These are phyloP conservation scores for Fraxinus paxiana DNA, from an alignment of 305 asterid species.

Conservation along the genomic window DNA sequence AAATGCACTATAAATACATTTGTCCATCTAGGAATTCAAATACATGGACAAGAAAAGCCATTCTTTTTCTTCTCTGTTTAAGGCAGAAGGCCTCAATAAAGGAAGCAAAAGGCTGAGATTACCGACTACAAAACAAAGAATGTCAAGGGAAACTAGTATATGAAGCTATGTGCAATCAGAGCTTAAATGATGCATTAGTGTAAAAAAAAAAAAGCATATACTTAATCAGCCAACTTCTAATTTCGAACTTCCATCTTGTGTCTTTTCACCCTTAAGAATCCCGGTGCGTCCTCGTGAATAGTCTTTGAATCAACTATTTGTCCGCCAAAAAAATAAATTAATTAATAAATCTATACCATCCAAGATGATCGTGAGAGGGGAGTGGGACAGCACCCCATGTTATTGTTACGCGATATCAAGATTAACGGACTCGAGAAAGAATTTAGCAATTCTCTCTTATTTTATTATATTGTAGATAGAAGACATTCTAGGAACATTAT, in stretches of 20 bases:
- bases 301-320: neutral
- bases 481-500: neutral
- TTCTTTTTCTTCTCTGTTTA: constrained; percentile 17
- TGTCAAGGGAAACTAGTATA: neutral
- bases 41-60: neutral
- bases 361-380: neutral
- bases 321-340: neutral
- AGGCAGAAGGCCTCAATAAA: neutral
- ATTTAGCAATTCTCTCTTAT: neutral
- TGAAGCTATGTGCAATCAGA: neutral
- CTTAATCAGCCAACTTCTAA: neutral
- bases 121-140: neutral
- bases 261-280: neutral
- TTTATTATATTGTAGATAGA: neutral
- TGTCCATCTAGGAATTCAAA: constrained; percentile 11
- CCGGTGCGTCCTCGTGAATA: neutral
- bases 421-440: neutral
- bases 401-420: neutral
- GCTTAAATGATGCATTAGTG: neutral
- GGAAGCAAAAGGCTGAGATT: neutral
- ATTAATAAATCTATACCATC: neutral
- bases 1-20: neutral
- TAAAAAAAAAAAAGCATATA: neutral
- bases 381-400: neutral
- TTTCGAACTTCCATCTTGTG: neutral